Evolutionary conservation across 371 early-diverging fungal species (phyloP).

Genomic region (Dinochytrium kinnereticum): DNA sequence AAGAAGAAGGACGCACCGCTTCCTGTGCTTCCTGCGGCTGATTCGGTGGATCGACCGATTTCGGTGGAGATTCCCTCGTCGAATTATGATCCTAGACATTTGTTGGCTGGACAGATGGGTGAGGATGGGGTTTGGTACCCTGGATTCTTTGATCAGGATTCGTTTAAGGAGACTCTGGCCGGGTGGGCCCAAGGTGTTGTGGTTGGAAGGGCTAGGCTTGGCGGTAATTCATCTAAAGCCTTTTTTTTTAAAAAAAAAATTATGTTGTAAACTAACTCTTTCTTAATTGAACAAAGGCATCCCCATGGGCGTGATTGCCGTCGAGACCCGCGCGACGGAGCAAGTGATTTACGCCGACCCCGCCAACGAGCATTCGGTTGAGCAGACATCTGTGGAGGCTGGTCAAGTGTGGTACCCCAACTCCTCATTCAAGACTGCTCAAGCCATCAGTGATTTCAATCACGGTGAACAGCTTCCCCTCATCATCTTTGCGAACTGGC

Average conservation of each 20-base stretch:
- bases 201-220: slow-evolving; percentile 93
- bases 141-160: slow-evolving; percentile 65
- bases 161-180: slow-evolving; percentile 79
- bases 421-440: slow-evolving; percentile 98
- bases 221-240: slow-evolving; percentile 61
- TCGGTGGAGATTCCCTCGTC: slow-evolving; percentile 46
- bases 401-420: slow-evolving; percentile 99
- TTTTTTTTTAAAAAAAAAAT: no score
- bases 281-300: slow-evolving; percentile 42
- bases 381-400: slow-evolving; percentile 90
- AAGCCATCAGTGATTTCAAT: slow-evolving; percentile 98
- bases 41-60: slow-evolving; percentile 48
- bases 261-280: no score
- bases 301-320: slow-evolving; percentile 96
- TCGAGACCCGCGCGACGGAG: slow-evolving; percentile 93
- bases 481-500: slow-evolving; percentile 99
- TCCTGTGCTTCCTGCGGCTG: slow-evolving; percentile 49
- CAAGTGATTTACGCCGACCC: slow-evolving; percentile 94
- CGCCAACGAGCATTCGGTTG: slow-evolving; percentile 85
- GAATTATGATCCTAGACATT: slow-evolving; percentile 89
- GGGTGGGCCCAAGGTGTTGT: slow-evolving; percentile 91
- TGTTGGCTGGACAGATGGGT: slow-evolving; percentile 81
- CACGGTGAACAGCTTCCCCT: slow-evolving; percentile 97
- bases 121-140: slow-evolving; percentile 73
- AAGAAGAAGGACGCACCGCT: slow-evolving; percentile 60